Conservation (phyloP, 345 rosid species). For the Erodium maritimum region DNA sequence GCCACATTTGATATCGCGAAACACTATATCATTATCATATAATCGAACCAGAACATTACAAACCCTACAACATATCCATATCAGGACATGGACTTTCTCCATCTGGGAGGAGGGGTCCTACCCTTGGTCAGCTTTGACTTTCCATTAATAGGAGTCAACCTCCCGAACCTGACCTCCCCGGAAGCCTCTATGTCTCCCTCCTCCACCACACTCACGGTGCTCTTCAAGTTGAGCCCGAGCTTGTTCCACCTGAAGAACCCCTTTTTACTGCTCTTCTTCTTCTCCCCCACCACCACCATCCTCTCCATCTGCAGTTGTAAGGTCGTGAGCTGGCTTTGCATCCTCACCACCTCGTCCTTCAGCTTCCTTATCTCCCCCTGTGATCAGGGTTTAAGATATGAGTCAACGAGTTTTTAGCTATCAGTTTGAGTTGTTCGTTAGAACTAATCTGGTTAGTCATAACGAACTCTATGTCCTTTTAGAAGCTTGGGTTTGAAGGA, state of each 20-base stretch:
- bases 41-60: no score
- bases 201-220: conserved; percentile 21
- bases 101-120: conserved; percentile 40
- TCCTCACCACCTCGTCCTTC: conserved; percentile 53
- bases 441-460: no score
- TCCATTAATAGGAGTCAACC: conserved; percentile 45
- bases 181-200: conserved; percentile 19
- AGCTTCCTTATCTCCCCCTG: conserved; percentile 43
- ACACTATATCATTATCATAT: no score
- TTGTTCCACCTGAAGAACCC: conserved; percentile 74
- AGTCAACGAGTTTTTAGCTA: no score
- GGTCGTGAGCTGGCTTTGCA: conserved; percentile 40
- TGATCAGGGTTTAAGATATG: no score
- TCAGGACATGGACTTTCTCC: conserved; percentile 56
- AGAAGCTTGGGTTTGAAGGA: no score
- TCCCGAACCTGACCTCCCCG: conserved; percentile 24
- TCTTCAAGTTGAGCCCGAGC: conserved; percentile 38
- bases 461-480: no score
- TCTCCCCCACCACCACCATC: conserved; percentile 19
- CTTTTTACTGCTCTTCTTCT: conserved; percentile 43
- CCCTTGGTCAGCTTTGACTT: conserved; percentile 48
- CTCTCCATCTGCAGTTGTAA: conserved; percentile 59
- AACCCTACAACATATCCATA: no score
- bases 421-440: no score
- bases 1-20: no score